Base-by-base conservation (phyloP, 371 early-diverging fungal species). In the Saksenaea vasiformis region DNA sequence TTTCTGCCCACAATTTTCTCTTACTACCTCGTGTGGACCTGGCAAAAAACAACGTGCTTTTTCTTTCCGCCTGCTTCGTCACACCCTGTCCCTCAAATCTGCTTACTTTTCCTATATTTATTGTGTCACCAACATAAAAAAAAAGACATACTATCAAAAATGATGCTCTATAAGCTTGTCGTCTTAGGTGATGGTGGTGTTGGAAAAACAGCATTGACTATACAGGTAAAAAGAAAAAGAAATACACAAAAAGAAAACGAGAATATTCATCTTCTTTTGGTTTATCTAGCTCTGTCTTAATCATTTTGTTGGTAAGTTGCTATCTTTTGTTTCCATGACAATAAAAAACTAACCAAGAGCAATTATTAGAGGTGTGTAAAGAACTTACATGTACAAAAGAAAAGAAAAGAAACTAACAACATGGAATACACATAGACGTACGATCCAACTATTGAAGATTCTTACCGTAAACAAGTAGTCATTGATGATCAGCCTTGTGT, bases 391-490 rank as follows among this genome's bases (percentile, higher is more conserved):
- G 8, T 3, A 17, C 14, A 41, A 22, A 19, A 10, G 22, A n/a
- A 19, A 22, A 19, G 43, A 2, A 54, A 22, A 36, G 9, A 39
- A n/a, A 36, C 19, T 72, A 24, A 63, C 34, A 41, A 39, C 26
- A 17, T 31, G 31, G 13, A n/a, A n/a, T n/a, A n/a, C n/a, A n/a
- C n/a, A 57, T 76, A 93, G 90, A 93, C 93, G 59, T 97, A 96
- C 72, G 96, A 96, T 84, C 98, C 97, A 34, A 97, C 97, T 26
- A 97, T 96, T 67, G 97, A 97, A 81, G 98, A 95, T 73, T 95
- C 95, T 22, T 96, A 96, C 73, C 85, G 91, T 54, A 92, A 92
- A 73, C 95, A 95, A 75, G 91, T 92, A 0, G 91, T 92, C 22
- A 91, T 94, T 66, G 94, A 95, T 73, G 92, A 91, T 61, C 85